Evolutionary conservation across 768 basidiomycete genomes (phyloP).

Genomic region (Lentinula lateritia): DNA sequence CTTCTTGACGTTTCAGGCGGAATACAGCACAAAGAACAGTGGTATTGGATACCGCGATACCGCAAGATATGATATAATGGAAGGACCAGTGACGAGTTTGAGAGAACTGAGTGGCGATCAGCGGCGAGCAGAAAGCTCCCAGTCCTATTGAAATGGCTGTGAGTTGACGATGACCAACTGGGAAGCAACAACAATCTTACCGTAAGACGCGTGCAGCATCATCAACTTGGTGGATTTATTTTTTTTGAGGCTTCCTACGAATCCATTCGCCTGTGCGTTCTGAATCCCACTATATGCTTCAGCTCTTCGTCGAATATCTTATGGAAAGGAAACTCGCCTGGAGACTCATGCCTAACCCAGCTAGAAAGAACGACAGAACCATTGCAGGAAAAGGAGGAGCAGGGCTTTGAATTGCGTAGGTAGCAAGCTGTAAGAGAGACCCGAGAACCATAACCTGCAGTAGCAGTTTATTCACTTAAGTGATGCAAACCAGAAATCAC

Average conservation of each 20-base stretch:
- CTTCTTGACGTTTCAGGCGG: slow-evolving; percentile 44
- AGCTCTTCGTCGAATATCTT: background rate
- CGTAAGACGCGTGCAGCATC: slow-evolving; percentile 41
- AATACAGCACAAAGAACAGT: slow-evolving; percentile 38
- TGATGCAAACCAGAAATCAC: background rate
- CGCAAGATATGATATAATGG: slow-evolving; percentile 47
- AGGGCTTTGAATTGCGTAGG: slow-evolving; percentile 24
- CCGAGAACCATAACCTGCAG: slow-evolving; percentile 10
- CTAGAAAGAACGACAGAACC: slow-evolving; percentile 28
- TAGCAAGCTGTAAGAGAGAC: slow-evolving; percentile 6
- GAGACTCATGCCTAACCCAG: slow-evolving; percentile 24
- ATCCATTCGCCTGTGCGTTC: slow-evolving; percentile 45
- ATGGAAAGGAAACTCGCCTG: slow-evolving; percentile 13
- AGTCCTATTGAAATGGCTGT: slow-evolving; percentile 13
- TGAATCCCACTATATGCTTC: background rate
- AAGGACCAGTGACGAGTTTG: slow-evolving; percentile 48
- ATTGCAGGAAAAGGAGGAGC: slow-evolving; percentile 53
- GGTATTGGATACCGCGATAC: slow-evolving; percentile 37
- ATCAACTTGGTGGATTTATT: slow-evolving; percentile 42
- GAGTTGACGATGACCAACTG: background rate
- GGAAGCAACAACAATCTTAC: slow-evolving; percentile 9
- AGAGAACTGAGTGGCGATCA: slow-evolving; percentile 63
- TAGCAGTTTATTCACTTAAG: background rate
- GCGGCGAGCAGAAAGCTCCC: slow-evolving; percentile 53
- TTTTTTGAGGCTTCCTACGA: slow-evolving; percentile 35